Percentiles rank a stretch among this genome's conserved stretches.
phyloP scores from a whole-genome alignment of 805 yeast genomes.

The Millerozyma acaciae region DNA sequence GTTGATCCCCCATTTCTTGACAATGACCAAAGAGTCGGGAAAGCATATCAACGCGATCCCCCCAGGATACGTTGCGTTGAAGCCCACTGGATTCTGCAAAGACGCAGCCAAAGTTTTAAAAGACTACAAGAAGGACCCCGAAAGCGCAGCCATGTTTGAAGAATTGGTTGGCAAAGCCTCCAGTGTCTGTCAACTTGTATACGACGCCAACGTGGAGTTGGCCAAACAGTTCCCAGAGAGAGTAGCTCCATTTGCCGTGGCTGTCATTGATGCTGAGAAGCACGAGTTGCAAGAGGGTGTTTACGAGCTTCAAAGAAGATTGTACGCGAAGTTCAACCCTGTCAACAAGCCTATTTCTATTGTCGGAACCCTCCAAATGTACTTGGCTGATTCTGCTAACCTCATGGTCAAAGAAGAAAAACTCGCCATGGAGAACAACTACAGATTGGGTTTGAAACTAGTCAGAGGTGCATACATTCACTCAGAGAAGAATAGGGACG shows the following conservation, averaged over 20 bases:
- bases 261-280: conserved; percentile 90
- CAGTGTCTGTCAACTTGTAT: conserved; percentile 54
- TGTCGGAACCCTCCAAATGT: conserved; percentile 92
- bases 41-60: conserved; percentile 64
- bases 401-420: conserved; percentile 60
- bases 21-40: conserved; percentile 46
- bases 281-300: conserved; percentile 87
- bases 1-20: conserved; percentile 65
- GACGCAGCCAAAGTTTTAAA: conserved; percentile 72
- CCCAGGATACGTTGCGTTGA: conserved; percentile 88
- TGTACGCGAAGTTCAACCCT: conserved; percentile 71
- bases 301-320: conserved; percentile 79
- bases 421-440: conserved; percentile 56
- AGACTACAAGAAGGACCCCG: conserved; percentile 55
- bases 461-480: conserved; percentile 97
- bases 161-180: conserved; percentile 64
- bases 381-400: conserved; percentile 65
- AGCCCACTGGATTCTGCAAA: conserved; percentile 84
- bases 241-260: conserved; percentile 65
- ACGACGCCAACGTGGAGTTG: conserved; percentile 48
- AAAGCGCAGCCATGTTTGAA: conserved; percentile 43
- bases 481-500: conserved; percentile 68
- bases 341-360: conserved; percentile 56
- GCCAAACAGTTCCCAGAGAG: conserved; percentile 57
- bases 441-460: conserved; percentile 79